phyloP scores from a whole-genome alignment of 805 yeast genomes.

The Groenewaldozyma salmanticensis region DNA sequence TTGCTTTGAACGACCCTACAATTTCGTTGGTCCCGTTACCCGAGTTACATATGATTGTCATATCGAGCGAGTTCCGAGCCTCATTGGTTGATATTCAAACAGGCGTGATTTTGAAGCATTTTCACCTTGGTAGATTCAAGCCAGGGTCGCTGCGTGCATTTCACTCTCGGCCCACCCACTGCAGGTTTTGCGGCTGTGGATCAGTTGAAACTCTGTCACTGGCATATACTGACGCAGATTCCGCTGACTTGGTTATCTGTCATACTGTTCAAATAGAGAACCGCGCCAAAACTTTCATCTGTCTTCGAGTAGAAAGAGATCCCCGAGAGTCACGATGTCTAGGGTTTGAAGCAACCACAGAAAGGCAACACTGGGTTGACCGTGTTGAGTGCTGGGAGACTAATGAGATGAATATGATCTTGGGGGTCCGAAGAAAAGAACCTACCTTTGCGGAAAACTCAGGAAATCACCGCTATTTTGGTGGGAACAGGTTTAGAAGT shows the following conservation, averaged over 20 bases:
- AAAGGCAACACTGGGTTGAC: slow-evolving; percentile 56
- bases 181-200: slow-evolving; percentile 85
- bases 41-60: slow-evolving; percentile 19
- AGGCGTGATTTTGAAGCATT: slow-evolving; percentile 55
- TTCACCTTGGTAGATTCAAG: slow-evolving; percentile 54
- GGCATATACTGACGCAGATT: slow-evolving; percentile 54
- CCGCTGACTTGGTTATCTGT: slow-evolving; percentile 44
- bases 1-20: slow-evolving; percentile 1
- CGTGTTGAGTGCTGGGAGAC: slow-evolving; percentile 70
- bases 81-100: slow-evolving; percentile 62
- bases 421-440: slow-evolving; percentile 51
- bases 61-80: slow-evolving; percentile 13
- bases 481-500: no score
- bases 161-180: slow-evolving; percentile 80
- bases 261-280: slow-evolving; percentile 69
- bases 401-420: slow-evolving; percentile 65
- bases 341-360: slow-evolving; percentile 69
- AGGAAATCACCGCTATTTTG: background rate
- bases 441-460: slow-evolving; percentile 12
- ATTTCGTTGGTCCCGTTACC: slow-evolving; percentile 15
- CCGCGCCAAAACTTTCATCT: slow-evolving; percentile 67
- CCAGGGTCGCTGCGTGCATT: slow-evolving; percentile 54
- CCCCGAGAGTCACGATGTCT: slow-evolving; percentile 84
- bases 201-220: slow-evolving; percentile 65
- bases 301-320: slow-evolving; percentile 86